Percentiles rank a stretch among this genome's conserved stretches.
Conservation (phyloP, 169 alveolate species). For the Eimeria acervulina region DNA sequence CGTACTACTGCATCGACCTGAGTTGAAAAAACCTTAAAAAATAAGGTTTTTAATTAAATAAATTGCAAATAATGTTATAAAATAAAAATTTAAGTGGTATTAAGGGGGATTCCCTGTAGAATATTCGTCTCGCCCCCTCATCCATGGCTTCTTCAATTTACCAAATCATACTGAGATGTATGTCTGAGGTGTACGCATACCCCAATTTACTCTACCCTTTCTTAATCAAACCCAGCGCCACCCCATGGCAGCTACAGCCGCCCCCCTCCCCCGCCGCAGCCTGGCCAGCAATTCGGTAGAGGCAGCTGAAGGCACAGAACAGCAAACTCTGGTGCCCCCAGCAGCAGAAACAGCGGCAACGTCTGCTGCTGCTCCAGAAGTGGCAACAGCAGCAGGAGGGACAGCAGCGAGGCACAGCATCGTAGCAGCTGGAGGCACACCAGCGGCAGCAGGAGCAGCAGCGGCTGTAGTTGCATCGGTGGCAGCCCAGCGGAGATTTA, state of each 20-base stretch:
- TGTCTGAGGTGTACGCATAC: no score
- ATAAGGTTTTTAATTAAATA: no score
- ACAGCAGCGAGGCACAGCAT: background rate
- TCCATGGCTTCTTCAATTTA: no score
- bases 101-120: no score
- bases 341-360: background rate
- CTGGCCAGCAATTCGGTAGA: background rate
- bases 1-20: no score
- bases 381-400: background rate
- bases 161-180: no score
- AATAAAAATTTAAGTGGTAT: no score
- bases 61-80: no score
- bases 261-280: background rate
- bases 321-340: background rate
- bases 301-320: background rate
- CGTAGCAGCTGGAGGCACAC: background rate
- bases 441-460: background rate
- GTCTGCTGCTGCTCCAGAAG: background rate
- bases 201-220: no score
- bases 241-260: constrained; percentile 30
- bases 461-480: background rate
- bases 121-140: no score
- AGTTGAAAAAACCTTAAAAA: no score
- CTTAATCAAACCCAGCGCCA: background rate
- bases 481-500: background rate